These are phyloP conservation scores for Spathaspora sp. DNA, from an alignment of 805 yeast species.

Conservation along the genomic window DNA sequence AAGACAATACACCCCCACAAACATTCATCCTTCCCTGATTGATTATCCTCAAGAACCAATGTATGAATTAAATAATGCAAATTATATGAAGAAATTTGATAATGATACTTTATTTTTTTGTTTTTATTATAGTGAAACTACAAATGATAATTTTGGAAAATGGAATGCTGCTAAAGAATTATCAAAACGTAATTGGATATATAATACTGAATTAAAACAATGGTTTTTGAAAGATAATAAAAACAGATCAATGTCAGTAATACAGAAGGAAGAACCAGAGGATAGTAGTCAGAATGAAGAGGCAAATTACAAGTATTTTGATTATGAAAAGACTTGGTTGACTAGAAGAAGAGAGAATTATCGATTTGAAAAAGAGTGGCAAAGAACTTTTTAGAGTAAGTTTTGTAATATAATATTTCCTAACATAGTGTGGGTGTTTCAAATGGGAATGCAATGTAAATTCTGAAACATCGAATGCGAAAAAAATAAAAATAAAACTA, in stretches of 20 bases:
- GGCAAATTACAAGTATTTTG: slow-evolving; percentile 74
- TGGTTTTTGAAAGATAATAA: slow-evolving; percentile 77
- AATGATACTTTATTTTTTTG: slow-evolving; percentile 87
- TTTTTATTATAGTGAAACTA: slow-evolving; percentile 69
- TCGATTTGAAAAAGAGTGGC: slow-evolving; percentile 25
- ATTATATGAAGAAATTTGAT: slow-evolving; percentile 67
- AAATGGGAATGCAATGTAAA: neutral
- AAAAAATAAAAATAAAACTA: too few relatives aligned
- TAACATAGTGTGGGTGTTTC: neutral
- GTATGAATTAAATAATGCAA: slow-evolving; percentile 59
- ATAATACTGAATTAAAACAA: slow-evolving; percentile 66
- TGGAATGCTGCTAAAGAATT: slow-evolving; percentile 76
- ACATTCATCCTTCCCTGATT: slow-evolving; percentile 85
- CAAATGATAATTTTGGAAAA: slow-evolving; percentile 28
- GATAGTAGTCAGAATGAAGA: slow-evolving; percentile 25
- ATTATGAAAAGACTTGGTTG: slow-evolving; percentile 62
- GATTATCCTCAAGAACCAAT: slow-evolving; percentile 87
- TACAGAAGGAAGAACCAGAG: slow-evolving; percentile 8
- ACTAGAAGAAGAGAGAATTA: slow-evolving; percentile 42
- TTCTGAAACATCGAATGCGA: too few relatives aligned
- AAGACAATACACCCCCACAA: slow-evolving; percentile 66
- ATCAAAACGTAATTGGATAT: slow-evolving; percentile 74
- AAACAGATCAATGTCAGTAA: slow-evolving; percentile 20
- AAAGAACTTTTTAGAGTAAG: slow-evolving; percentile 21
- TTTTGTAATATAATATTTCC: neutral